Evolutionary conservation across 1,284 basidiomycete species (phyloP).

Genomic region (Leccinum fuscescens): DNA sequence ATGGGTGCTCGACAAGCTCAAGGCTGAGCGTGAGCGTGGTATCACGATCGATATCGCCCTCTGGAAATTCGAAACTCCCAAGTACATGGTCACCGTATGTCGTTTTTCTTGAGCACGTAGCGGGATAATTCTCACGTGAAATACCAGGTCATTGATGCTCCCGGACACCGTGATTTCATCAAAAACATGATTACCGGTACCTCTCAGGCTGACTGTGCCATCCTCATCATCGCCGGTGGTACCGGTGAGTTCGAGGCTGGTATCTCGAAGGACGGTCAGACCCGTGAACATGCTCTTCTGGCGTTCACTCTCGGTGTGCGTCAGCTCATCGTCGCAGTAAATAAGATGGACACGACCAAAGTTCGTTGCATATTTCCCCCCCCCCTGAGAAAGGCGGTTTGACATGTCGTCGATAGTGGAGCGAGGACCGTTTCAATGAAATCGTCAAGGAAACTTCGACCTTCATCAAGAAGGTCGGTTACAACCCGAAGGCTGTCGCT

Average conservation of each 20-base stretch:
- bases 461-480: conserved; percentile 99
- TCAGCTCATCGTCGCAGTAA: conserved; percentile 99
- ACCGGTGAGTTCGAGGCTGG: conserved; percentile 99
- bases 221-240: conserved; percentile 99
- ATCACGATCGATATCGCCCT: conserved; percentile 99
- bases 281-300: conserved; percentile 99
- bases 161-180: conserved; percentile 99
- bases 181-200: conserved; percentile 99
- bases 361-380: conserved; percentile 35
- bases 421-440: conserved; percentile 99
- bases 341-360: conserved; percentile 99
- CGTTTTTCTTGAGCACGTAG: not conserved
- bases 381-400: not conserved
- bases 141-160: conserved; percentile 90
- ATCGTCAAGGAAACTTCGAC: conserved; percentile 98
- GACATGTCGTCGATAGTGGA: conserved; percentile 64
- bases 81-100: conserved; percentile 83
- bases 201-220: conserved; percentile 99
- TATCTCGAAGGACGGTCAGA: conserved; percentile 99
- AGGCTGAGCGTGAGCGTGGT: conserved; percentile 99
- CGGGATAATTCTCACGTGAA: conserved; percentile 8
- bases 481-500: conserved; percentile 98
- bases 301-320: conserved; percentile 99
- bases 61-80: conserved; percentile 99
- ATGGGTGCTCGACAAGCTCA: conserved; percentile 99